phyloP scores from a whole-genome alignment of 345 rosid genomes.

The Fremontodendron californicum region DNA sequence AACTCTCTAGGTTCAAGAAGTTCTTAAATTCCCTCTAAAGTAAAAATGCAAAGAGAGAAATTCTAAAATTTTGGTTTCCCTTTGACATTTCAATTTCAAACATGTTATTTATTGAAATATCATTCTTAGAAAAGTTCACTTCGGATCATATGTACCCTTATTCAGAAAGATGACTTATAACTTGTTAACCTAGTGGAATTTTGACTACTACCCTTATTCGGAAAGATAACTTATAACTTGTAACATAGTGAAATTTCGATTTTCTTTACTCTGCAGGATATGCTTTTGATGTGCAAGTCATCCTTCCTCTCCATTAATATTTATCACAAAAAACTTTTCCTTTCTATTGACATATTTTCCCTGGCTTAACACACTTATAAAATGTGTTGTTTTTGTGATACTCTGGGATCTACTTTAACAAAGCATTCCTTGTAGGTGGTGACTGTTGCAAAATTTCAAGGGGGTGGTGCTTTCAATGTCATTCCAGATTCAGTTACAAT shows the following conservation, averaged over 20 bases:
- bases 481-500: constrained; percentile 76
- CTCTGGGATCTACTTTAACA: background rate
- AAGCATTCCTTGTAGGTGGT: constrained; percentile 51
- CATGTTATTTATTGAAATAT: background rate
- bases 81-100: background rate
- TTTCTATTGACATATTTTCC: background rate
- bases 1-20: background rate
- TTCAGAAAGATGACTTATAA: too few species aligned
- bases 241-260: background rate
- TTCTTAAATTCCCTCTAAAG: background rate
- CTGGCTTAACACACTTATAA: background rate
- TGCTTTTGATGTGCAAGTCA: background rate
- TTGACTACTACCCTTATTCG: background rate
- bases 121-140: background rate
- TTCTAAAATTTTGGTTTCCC: background rate
- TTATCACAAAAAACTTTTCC: background rate
- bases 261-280: background rate
- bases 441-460: constrained; percentile 58
- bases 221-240: background rate
- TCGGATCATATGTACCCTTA: background rate
- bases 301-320: background rate
- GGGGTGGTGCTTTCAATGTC: constrained; percentile 72
- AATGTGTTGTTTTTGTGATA: background rate
- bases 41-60: background rate
- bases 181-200: too few species aligned